Conservation (phyloP, 176 grass and related monocot species). For the Aegilops tauschii region DNA sequence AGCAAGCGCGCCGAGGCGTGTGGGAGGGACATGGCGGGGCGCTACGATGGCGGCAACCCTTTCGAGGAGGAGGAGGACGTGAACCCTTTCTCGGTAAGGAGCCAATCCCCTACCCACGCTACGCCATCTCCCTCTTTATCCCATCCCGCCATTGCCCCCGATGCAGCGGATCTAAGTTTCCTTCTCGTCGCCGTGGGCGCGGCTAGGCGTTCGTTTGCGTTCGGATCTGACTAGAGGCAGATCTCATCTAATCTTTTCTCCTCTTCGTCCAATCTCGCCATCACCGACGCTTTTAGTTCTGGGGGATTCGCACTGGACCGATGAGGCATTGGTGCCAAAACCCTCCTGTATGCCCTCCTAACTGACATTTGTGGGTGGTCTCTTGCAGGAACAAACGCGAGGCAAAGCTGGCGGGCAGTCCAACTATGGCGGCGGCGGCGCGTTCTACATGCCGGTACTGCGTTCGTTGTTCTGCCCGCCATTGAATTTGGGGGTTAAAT, state of each 20-base stretch:
- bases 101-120: background rate
- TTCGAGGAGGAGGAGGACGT: conserved; percentile 98
- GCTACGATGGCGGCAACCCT: conserved; percentile 77
- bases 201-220: background rate
- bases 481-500: background rate
- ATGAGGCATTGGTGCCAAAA: conserved; percentile 17
- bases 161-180: conserved; percentile 25
- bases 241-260: conserved; percentile 23
- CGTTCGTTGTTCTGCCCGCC: background rate
- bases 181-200: background rate
- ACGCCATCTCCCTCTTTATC: background rate
- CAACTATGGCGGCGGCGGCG: conserved; percentile 55
- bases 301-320: background rate
- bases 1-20: conserved; percentile 2
- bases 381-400: conserved; percentile 40
- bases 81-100: conserved; percentile 89
- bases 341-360: background rate
- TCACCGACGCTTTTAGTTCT: background rate
- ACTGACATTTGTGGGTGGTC: background rate
- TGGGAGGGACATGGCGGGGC: conserved; percentile 54
- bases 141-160: conserved; percentile 2
- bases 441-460: conserved; percentile 61
- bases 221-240: conserved; percentile 28
- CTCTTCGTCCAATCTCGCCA: background rate
- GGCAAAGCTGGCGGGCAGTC: conserved; percentile 52